A percentile compares a stretch with the other conserved stretches of the same genome.
These are phyloP conservation scores for Trebouxia sp. DNA, from an alignment of 139 green algal species.

Conservation along the genomic window DNA sequence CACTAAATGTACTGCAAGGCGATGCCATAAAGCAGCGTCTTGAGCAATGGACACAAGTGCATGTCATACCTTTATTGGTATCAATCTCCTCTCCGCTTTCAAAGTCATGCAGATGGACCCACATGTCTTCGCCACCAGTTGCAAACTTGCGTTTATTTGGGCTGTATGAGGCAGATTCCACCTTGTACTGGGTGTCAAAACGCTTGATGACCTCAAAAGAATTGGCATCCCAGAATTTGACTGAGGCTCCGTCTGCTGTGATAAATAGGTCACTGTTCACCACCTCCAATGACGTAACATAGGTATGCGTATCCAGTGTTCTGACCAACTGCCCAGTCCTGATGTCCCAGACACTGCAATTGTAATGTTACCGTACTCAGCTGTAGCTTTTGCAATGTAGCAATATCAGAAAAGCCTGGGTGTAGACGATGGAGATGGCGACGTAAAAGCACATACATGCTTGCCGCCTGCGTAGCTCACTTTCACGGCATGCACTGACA, in stretches of 20 bases:
- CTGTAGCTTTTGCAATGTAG: background rate
- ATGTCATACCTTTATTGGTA: constrained; percentile 36
- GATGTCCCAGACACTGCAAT: constrained; percentile 84
- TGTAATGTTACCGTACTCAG: background rate
- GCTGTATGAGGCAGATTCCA: constrained; percentile 85
- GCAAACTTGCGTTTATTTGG: constrained; percentile 50
- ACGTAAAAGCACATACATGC: too few relatives aligned
- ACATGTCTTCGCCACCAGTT: constrained; percentile 95
- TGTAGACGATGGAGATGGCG: too few relatives aligned
- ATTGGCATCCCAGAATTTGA: constrained; percentile 77
- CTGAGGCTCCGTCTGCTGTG: constrained; percentile 76
- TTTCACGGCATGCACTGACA: too few relatives aligned
- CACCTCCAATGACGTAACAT: constrained; percentile 86
- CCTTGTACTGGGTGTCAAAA: constrained; percentile 36
- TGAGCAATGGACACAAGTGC: background rate
- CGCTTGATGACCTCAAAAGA: constrained; percentile 47
- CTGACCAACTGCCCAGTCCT: constrained; percentile 59
- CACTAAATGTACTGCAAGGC: too few relatives aligned
- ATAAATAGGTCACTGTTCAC: constrained; percentile 68
- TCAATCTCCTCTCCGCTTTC: constrained; percentile 76
- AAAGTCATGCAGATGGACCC: constrained; percentile 89
- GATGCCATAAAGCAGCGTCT: background rate
- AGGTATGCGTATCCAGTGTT: constrained; percentile 65
- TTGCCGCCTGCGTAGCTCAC: too few relatives aligned
- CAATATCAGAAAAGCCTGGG: too few relatives aligned